Evolutionary conservation across 2,329 filamentous ascomycete genomes (phyloP), one percentile per base, ranked within the genome.

Genomic region (Raffaelea deltoideospora): DNA sequence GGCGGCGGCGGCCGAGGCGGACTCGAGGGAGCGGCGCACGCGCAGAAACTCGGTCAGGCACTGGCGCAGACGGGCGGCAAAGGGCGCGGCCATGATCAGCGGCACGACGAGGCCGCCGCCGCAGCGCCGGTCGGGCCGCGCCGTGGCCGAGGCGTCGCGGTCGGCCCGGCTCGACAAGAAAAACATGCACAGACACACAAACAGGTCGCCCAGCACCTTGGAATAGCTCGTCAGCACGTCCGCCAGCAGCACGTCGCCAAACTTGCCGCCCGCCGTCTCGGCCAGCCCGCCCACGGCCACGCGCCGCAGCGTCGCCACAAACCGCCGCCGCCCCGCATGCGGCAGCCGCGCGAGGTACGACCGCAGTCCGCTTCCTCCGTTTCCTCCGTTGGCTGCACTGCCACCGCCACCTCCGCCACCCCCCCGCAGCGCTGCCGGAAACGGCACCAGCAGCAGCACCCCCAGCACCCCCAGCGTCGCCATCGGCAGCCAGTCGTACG

Each of bases 161-260:
- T 35, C 33, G 2, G 22, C 31, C 13, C 37, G 34, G 26, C 23
- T 22, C 1, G 72, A 23, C 23, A 36, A 71, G 51, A 93, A 72
- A 56, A 93, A 87, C 88, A 95, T 94, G 72, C 86, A 96, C 21
- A 86, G 59, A 33, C 77, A 77, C 38, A 96, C 80, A 54, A 86
- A 95, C 11, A 95, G 61, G 55, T 98, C 90, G 19, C 79, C 88
- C 21, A 93, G 66, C 22, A 95, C 81, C 56, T 92, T 94, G 43
- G 88, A 79, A 55, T 96, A 98, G 50, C 83, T 92, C 30, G 90
- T 98, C 48, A 96, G 61, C 38, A 86, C 88, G 67, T 98, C 90
- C 24, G 90, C 87, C 15, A 98, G 72, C 40, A 98, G 61, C 36
- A 96, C 80, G 53, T 98, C 90, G 38, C 85, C 88, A 50, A 96